Evolutionary conservation across 2,329 filamentous ascomycete genomes (phyloP), one percentile per base, ranked within the genome.

Genomic region (Pseudocercospora ulei): DNA sequence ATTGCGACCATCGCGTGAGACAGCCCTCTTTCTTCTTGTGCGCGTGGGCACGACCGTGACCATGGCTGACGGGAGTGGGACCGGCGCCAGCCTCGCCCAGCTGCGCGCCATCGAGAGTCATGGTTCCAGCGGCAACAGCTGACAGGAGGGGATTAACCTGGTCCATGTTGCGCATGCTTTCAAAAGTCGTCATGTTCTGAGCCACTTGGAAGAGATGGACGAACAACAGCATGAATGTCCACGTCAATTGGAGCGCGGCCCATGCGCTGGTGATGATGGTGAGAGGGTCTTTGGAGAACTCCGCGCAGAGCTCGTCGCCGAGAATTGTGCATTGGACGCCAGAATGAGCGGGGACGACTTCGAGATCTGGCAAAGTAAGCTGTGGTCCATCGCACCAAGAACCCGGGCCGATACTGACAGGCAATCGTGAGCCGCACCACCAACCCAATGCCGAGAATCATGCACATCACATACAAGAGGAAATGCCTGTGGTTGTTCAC

Each of bases 401-500:
- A 13, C 7, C 3, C 22, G 23, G 16, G 23, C 2, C 7, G 17
- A 18, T 76, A 47, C 54, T 65, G 65, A 85, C 80, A 92, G 50
- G 72, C 70, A 54, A 88, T 76, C 12, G 79, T 70, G 23, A 95
- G 59, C 59, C 73, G 75, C 49, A 93, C 74, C 50, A 86, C 79
- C 1, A 75, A 54, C 2, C 82, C 49, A 22, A 96, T 80, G 18
- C 85, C 85, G 9, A 82, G 48, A 38, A 85, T 82, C 46, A 98
- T 66, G 54, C 65, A 78, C 26, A 92, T 65, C 11, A 98, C 73
- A 59, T 96, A 98, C 34, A 95, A 67, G 56, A 95, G 82, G 62
- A 98, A 98, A 53, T 95, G 87, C 8, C 90, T 79, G 56, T 96
- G 82, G 60, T 96, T 98, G 66, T 96, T 96, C 48, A 90, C 75